Conservation (phyloP, 306 rosid genomes). For the Acacia crassicarpa region DNA sequence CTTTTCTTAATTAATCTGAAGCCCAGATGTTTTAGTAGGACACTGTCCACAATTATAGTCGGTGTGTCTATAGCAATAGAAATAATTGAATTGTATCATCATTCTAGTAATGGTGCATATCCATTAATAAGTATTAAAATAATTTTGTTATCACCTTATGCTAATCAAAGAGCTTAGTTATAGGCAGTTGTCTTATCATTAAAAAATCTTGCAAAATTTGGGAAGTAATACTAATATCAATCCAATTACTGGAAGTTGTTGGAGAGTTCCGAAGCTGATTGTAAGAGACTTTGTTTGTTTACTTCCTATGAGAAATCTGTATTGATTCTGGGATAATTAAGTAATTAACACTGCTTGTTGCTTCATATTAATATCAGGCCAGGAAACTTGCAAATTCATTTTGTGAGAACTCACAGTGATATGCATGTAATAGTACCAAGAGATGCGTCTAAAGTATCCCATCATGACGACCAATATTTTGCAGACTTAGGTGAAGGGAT, state of each 20-base stretch:
- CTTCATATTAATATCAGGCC: neutral
- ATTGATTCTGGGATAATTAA: neutral
- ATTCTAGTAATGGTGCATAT: neutral
- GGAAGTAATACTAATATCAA: neutral
- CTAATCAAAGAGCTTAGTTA: neutral
- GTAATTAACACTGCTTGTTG: neutral
- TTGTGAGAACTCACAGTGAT: neutral
- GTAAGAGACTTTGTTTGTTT: neutral
- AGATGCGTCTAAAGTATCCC: slow-evolving; percentile 8
- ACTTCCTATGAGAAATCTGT: slow-evolving; percentile 5
- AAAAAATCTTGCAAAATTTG: neutral
- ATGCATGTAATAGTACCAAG: slow-evolving; percentile 2
- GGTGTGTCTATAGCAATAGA: neutral
- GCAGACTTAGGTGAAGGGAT: slow-evolving; percentile 20
- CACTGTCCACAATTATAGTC: neutral
- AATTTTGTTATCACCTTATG: neutral
- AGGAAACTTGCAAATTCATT: neutral
- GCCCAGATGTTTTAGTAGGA: neutral
- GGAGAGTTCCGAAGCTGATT: neutral
- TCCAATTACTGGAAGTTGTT: neutral
- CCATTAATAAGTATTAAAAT: neutral
- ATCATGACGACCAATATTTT: neutral
- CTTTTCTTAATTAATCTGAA: neutral
- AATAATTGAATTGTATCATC: neutral
- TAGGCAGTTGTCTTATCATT: neutral